Conservation (phyloP, 163 green algal genomes). For the Trebouxiophyceae sp. region DNA sequence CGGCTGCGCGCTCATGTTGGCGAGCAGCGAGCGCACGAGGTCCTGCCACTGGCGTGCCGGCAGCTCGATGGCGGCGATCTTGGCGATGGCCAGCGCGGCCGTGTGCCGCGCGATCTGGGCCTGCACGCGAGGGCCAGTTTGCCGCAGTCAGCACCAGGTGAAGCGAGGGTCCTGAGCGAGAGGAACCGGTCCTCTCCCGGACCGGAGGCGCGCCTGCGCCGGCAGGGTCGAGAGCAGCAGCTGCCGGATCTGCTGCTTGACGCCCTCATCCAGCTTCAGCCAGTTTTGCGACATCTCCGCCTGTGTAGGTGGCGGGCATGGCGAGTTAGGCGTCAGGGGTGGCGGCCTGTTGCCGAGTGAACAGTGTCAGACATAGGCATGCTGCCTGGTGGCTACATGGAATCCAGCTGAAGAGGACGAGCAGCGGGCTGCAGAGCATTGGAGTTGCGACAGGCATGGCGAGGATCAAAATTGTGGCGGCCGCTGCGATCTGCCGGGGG, state of each 20-base stretch:
- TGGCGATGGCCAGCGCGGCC: conserved; percentile 85
- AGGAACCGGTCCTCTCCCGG: too few species aligned
- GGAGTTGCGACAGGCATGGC: too few species aligned
- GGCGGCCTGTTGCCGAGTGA: too few species aligned
- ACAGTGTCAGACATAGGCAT: not conserved
- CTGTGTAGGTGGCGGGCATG: too few species aligned
- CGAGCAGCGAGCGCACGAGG: conserved; percentile 74
- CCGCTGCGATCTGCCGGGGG: too few species aligned
- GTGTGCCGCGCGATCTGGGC: conserved; percentile 64
- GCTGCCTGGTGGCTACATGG: not conserved
- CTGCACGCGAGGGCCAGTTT: conserved; percentile 7
- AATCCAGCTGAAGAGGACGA: too few species aligned
- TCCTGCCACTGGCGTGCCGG: conserved; percentile 73
- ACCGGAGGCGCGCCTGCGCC: conserved; percentile 53
- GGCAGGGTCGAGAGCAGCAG: conserved; percentile 67
- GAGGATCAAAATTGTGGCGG: too few species aligned
- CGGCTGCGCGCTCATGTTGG: conserved; percentile 58
- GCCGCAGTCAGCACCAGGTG: too few species aligned
- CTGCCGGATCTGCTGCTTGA: conserved; percentile 73
- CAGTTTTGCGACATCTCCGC: conserved; percentile 62
- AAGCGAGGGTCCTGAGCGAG: too few species aligned
- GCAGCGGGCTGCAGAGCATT: too few species aligned
- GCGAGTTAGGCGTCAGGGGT: too few species aligned
- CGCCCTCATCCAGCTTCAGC: conserved; percentile 45
- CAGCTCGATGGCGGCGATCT: conserved; percentile 92